A percentile compares a stretch with the other conserved stretches of the same genome.
phyloP scores from a whole-genome alignment of 148 eudicot species.

The Oxyria digyna region DNA sequence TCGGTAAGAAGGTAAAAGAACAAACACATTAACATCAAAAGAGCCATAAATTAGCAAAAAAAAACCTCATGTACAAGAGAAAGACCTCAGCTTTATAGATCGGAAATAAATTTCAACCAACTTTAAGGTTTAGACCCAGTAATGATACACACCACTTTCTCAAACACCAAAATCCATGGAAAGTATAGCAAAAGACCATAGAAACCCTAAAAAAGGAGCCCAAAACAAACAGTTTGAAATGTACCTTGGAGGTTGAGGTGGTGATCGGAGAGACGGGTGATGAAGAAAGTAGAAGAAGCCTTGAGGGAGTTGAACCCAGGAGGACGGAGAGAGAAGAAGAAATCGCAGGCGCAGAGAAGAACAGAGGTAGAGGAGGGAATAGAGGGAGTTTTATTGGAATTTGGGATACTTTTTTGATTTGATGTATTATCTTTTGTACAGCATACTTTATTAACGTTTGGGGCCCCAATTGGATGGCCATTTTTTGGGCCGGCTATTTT shows the following conservation, averaged over 20 bases:
- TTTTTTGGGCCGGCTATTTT: no score
- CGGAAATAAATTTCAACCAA: not conserved
- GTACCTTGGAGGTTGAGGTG: not conserved
- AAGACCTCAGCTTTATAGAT: not conserved
- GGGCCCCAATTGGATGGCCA: not conserved
- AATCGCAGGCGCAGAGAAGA: constrained; percentile 1
- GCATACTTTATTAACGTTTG: not conserved
- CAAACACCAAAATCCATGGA: not conserved
- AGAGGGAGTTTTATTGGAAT: not conserved
- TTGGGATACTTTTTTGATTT: not conserved
- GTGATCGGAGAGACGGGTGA: not conserved
- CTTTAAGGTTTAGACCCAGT: not conserved
- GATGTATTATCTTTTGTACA: no score
- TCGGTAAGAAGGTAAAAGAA: not conserved
- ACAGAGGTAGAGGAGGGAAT: not conserved
- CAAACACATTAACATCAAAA: not conserved
- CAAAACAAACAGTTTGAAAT: not conserved
- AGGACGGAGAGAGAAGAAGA: not conserved
- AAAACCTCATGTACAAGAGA: not conserved
- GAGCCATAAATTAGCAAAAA: not conserved
- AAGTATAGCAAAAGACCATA: not conserved
- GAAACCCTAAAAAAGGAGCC: not conserved
- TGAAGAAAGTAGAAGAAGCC: not conserved
- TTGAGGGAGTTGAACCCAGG: not conserved
- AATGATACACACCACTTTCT: not conserved